A percentile compares a stretch with the other conserved stretches of the same genome.
phyloP scores from a whole-genome alignment of 768 basidiomycete genomes.

The Boletales sp. region DNA sequence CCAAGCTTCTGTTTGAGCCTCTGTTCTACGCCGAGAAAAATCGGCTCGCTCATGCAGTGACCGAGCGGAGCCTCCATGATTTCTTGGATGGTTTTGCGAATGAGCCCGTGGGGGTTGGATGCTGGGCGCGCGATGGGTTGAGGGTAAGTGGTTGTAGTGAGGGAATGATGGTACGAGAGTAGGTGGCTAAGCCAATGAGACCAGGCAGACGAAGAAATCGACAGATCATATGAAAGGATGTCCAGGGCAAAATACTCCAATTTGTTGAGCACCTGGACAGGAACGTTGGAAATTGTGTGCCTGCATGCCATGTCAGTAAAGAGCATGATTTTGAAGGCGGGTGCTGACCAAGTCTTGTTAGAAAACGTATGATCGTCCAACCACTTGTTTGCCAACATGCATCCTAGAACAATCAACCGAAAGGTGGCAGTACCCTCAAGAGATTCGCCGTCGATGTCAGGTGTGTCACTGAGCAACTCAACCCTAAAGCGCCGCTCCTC shows the following conservation, averaged over 20 bases:
- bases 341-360: constrained; percentile 78
- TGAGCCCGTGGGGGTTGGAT: constrained; percentile 62
- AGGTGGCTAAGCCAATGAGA: constrained; percentile 67
- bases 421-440: constrained; percentile 63
- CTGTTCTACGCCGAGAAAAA: constrained; percentile 71
- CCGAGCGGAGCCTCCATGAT: constrained; percentile 50
- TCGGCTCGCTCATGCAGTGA: constrained; percentile 43
- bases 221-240: constrained; percentile 67
- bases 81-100: constrained; percentile 68
- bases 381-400: constrained; percentile 88
- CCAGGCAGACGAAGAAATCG: constrained; percentile 63
- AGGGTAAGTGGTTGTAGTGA: constrained; percentile 54
- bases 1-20: constrained; percentile 52
- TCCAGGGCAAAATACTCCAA: constrained; percentile 70
- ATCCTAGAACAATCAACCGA: constrained; percentile 72
- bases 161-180: constrained; percentile 59
- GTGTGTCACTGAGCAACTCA: constrained; percentile 54
- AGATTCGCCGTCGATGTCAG: constrained; percentile 40
- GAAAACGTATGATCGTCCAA: constrained; percentile 86
- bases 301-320: constrained; percentile 34
- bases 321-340: background rate
- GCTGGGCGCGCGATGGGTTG: constrained; percentile 81
- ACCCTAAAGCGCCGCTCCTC: constrained; percentile 64
- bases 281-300: constrained; percentile 78
- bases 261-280: constrained; percentile 64